A percentile compares a stretch with the other conserved stretches of the same genome.
Conservation (phyloP, 2,329 filamentous ascomycete genomes). For the Alternaria rosae region DNA sequence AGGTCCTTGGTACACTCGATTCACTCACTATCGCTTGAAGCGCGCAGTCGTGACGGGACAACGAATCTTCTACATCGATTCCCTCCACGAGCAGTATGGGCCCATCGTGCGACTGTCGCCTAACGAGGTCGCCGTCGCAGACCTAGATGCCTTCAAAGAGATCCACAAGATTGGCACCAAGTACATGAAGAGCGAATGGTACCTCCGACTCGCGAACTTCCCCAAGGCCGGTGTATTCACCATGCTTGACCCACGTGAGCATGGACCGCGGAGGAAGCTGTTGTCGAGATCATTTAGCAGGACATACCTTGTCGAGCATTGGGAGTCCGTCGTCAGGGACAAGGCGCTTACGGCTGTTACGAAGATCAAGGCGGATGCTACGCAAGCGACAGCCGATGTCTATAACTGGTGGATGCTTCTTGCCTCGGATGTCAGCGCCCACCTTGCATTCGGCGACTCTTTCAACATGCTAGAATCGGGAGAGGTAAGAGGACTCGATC, state of each 20-base stretch:
- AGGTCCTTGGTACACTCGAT: conserved; percentile 43
- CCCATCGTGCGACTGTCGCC: conserved; percentile 44
- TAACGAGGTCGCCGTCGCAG: conserved; percentile 39
- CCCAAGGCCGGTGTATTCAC: conserved; percentile 46
- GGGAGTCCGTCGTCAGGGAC: conserved; percentile 47
- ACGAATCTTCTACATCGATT: conserved; percentile 51
- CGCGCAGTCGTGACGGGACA: conserved; percentile 47
- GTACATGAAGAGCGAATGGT: conserved; percentile 41
- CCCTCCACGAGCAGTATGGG: conserved; percentile 45
- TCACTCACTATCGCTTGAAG: conserved; percentile 48
- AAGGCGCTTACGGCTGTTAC: conserved; percentile 43
- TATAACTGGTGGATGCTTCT: conserved; percentile 52
- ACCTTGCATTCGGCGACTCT: conserved; percentile 50
- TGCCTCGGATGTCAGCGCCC: conserved; percentile 48
- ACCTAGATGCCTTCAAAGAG: conserved; percentile 37
- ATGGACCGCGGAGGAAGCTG: conserved; percentile 46
- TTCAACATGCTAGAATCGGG: conserved; percentile 51
- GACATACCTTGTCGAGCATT: conserved; percentile 45
- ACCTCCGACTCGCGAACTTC: conserved; percentile 32
- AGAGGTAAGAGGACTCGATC: conserved; percentile 28
- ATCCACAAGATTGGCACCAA: conserved; percentile 42
- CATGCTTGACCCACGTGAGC: conserved; percentile 46
- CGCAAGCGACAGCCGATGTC: conserved; percentile 39
- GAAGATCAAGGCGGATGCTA: conserved; percentile 39
- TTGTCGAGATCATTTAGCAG: conserved; percentile 49